These are phyloP conservation scores for Salvia rosmarinus DNA, from an alignment of 257 asterid genomes.

Conservation along the genomic window DNA sequence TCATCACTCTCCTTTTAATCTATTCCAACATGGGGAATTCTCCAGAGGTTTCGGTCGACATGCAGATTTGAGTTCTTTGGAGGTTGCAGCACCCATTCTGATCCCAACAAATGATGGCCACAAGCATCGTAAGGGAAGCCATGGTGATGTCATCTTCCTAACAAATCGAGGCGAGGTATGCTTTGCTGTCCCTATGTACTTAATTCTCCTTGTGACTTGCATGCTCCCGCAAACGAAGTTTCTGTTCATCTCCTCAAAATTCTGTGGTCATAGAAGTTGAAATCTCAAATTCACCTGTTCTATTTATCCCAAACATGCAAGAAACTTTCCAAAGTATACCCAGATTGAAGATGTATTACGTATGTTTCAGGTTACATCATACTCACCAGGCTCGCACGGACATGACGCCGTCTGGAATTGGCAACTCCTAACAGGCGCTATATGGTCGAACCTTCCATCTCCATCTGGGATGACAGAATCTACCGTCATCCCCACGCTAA, in stretches of 20 bases:
- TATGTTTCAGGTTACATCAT: conserved; percentile 80
- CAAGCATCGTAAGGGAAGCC: conserved; percentile 89
- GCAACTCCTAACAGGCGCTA: conserved; percentile 87
- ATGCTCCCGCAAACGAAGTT: conserved; percentile 15
- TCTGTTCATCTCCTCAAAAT: not conserved
- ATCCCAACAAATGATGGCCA: conserved; percentile 86
- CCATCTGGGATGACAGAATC: conserved; percentile 78
- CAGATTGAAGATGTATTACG: not conserved
- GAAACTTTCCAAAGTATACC: not conserved
- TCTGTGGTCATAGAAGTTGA: not conserved
- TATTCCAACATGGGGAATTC: conserved; percentile 83
- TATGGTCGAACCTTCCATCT: conserved; percentile 94
- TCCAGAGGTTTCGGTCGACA: conserved; percentile 68
- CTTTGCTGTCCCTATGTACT: not conserved
- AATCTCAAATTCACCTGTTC: not conserved
- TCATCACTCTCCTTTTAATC: conserved; percentile 85
- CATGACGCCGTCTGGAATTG: conserved; percentile 93
- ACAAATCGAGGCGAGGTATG: conserved; percentile 98
- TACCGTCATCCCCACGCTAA: conserved; percentile 83
- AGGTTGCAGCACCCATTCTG: conserved; percentile 93
- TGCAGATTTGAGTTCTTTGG: conserved; percentile 65
- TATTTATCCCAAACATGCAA: not conserved
- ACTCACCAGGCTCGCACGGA: conserved; percentile 89
- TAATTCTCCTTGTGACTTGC: not conserved
- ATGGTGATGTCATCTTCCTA: conserved; percentile 87